Percentiles rank a stretch among this genome's conserved stretches.
Conservation (phyloP, 2,329 filamentous ascomycete species). For the Corinectria fuckeliana region DNA sequence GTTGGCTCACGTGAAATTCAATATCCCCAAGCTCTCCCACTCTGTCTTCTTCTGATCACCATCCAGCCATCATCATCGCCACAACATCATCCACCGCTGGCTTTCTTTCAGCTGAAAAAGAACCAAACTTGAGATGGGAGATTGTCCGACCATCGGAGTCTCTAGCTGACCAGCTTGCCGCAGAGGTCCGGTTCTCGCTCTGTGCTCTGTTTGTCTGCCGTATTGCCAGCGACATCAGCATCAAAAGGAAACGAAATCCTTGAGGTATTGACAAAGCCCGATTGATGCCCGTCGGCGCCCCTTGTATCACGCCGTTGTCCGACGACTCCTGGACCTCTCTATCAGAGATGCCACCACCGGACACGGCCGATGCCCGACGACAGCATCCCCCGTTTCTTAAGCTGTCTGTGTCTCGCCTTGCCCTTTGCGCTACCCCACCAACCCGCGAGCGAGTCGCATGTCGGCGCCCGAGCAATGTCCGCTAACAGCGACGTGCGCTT, state of each 20-base stretch:
- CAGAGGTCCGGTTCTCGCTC: background rate
- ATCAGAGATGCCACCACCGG: constrained; percentile 19
- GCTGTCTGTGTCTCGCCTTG: constrained; percentile 17
- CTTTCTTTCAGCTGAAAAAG: background rate
- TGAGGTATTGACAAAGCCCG: background rate
- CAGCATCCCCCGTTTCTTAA: background rate
- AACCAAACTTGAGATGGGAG: background rate
- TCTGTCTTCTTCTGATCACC: background rate
- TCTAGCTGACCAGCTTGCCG: background rate
- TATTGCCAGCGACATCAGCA: background rate
- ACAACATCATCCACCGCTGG: background rate
- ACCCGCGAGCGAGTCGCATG: constrained; percentile 20
- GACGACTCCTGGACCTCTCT: background rate
- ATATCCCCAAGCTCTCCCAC: background rate
- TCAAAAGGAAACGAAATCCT: constrained; percentile 2
- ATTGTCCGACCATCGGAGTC: background rate
- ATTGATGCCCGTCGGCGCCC: constrained; percentile 16
- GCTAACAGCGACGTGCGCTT: constrained; percentile 11
- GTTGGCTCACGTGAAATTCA: background rate
- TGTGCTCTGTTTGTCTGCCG: too few relatives aligned
- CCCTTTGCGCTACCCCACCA: constrained; percentile 15
- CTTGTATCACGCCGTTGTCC: constrained; percentile 19
- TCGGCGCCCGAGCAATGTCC: constrained; percentile 15
- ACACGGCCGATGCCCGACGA: constrained; percentile 30
- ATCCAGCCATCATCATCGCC: background rate